Conservation (phyloP, 1,284 basidiomycete species). For the Peniophora sp. region DNA sequence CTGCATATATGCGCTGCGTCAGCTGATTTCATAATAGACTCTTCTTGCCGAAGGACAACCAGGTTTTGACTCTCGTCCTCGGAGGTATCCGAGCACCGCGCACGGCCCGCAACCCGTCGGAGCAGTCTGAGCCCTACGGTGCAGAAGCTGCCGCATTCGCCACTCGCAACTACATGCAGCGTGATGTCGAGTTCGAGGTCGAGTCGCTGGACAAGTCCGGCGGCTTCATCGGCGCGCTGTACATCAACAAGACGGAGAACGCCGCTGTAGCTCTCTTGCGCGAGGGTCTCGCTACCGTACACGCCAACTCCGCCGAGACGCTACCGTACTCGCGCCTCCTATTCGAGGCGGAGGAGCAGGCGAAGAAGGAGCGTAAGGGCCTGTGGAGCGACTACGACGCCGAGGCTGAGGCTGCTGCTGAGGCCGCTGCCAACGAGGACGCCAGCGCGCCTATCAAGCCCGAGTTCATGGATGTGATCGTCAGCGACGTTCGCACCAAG, state of each 20-base stretch:
- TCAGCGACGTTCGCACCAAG: constrained; percentile 79
- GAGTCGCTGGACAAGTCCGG: constrained; percentile 90
- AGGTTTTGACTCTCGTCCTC: constrained; percentile 83
- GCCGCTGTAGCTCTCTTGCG: constrained; percentile 77
- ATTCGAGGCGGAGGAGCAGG: constrained; percentile 81
- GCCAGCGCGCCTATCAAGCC: constrained; percentile 55
- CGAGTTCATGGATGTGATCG: constrained; percentile 87
- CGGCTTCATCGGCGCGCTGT: constrained; percentile 90
- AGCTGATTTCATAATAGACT: constrained; percentile 38
- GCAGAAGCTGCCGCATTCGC: constrained; percentile 79
- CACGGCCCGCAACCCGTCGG: constrained; percentile 71
- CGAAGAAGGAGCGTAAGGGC: constrained; percentile 70
- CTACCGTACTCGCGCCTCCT: constrained; percentile 76
- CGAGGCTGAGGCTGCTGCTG: constrained; percentile 51
- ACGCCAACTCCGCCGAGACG: constrained; percentile 80
- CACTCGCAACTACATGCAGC: constrained; percentile 79
- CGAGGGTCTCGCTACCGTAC: constrained; percentile 83
- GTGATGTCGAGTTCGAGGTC: constrained; percentile 91
- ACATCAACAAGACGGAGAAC: constrained; percentile 77
- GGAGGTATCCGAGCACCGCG: constrained; percentile 82
- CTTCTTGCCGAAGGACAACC: constrained; percentile 86
- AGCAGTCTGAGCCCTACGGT: constrained; percentile 89
- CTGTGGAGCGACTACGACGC: constrained; percentile 72
- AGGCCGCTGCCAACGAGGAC: constrained; percentile 34
- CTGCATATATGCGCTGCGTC: neutral